A percentile compares a stretch with the other conserved stretches of the same genome.
Conservation (phyloP, 2,329 filamentous ascomycete species). For the Basipetospora chlamydospora region DNA sequence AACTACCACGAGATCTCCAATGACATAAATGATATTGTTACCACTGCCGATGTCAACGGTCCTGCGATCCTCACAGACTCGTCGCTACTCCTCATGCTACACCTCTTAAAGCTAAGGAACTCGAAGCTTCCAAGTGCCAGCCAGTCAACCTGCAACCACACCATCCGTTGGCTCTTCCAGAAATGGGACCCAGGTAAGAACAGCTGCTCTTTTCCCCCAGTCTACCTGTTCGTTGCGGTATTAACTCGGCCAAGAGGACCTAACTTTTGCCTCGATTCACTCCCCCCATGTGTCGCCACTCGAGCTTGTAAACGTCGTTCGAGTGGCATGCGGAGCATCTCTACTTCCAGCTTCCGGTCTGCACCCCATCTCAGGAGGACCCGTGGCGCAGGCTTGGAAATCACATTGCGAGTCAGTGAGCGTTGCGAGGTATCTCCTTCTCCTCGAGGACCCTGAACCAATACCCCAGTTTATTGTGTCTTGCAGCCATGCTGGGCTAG, state of each 20-base stretch:
- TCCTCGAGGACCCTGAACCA: slow-evolving; percentile 24
- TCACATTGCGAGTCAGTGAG: slow-evolving; percentile 25
- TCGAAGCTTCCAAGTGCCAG: slow-evolving; percentile 54
- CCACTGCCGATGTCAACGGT: slow-evolving; percentile 66
- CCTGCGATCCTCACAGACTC: slow-evolving; percentile 69
- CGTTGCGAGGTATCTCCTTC: slow-evolving; percentile 39
- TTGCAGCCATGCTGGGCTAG: not conserved
- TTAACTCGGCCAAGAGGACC: slow-evolving; percentile 37
- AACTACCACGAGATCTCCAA: slow-evolving; percentile 52
- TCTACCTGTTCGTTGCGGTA: too few species aligned
- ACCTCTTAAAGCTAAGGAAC: slow-evolving; percentile 51
- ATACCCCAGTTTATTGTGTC: slow-evolving; percentile 5
- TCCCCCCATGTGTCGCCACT: slow-evolving; percentile 48
- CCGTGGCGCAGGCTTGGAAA: slow-evolving; percentile 33
- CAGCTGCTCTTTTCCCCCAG: too few species aligned
- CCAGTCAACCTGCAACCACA: slow-evolving; percentile 51
- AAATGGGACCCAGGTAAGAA: slow-evolving; percentile 73
- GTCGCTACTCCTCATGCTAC: slow-evolving; percentile 57
- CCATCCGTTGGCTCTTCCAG: slow-evolving; percentile 68
- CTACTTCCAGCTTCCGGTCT: slow-evolving; percentile 16
- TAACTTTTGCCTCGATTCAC: slow-evolving; percentile 49
- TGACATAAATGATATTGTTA: slow-evolving; percentile 57
- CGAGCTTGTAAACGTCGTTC: slow-evolving; percentile 55
- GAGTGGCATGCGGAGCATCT: slow-evolving; percentile 47
- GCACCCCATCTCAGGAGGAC: slow-evolving; percentile 28